phyloP scores from a whole-genome alignment of 2,329 filamentous ascomycete genomes.

The Tympanopsis confertula region DNA sequence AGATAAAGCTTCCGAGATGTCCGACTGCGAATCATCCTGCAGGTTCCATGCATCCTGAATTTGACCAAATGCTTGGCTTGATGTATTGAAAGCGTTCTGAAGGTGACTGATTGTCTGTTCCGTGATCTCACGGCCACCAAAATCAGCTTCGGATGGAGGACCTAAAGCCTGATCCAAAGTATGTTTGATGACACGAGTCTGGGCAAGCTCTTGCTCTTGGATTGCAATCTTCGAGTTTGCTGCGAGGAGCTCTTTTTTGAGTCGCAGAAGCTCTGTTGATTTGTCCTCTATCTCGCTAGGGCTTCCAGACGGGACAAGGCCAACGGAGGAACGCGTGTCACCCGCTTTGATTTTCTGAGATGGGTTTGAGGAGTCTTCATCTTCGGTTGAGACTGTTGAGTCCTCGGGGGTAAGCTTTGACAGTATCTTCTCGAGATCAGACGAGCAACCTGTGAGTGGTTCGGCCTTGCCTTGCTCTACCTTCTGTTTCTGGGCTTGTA shows the following conservation, averaged over 20 bases:
- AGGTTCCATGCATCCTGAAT: constrained; percentile 26
- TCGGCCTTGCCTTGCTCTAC: constrained; percentile 19
- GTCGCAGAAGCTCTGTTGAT: constrained; percentile 35
- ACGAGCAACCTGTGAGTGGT: constrained; percentile 9
- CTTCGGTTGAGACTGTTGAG: constrained; percentile 8
- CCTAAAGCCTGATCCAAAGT: constrained; percentile 47
- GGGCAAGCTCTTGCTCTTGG: constrained; percentile 48
- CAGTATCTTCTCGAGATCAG: constrained; percentile 32
- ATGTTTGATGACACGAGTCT: constrained; percentile 46
- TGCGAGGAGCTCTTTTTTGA: constrained; percentile 42
- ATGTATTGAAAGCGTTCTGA: constrained; percentile 38
- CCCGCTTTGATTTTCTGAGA: too few relatives aligned
- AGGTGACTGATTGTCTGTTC: constrained; percentile 35
- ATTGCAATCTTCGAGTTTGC: constrained; percentile 45
- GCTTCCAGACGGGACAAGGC: constrained; percentile 6
- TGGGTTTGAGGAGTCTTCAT: too few relatives aligned
- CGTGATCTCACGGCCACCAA: constrained; percentile 29
- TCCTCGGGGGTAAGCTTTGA: constrained; percentile 24
- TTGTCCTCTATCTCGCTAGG: constrained; percentile 14
- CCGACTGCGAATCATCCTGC: constrained; percentile 28
- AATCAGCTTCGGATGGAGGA: constrained; percentile 37
- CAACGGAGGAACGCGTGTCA: too few relatives aligned
- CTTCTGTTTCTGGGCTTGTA: constrained; percentile 30
- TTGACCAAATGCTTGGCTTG: constrained; percentile 25
- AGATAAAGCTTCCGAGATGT: constrained; percentile 27